These are phyloP conservation scores for Saccharomycopsis microspora DNA, from an alignment of 805 yeast genomes.

Conservation along the genomic window DNA sequence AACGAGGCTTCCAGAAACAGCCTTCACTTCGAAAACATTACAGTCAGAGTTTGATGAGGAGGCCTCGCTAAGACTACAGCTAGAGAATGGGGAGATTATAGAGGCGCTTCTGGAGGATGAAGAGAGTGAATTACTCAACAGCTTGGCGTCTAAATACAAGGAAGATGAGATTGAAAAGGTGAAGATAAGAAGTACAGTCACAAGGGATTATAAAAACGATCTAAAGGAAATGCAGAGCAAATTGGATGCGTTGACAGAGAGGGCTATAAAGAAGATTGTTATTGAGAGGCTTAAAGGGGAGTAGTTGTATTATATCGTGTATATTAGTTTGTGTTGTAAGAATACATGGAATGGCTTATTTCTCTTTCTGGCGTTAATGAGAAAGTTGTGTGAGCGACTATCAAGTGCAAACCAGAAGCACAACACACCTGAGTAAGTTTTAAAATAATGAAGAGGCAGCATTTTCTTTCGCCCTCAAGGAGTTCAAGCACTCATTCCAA, in stretches of 20 bases:
- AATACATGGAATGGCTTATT: no score
- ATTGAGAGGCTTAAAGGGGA: not conserved
- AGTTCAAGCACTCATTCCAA: no score
- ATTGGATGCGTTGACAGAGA: not conserved
- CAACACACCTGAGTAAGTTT: no score
- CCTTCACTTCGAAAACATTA: not conserved
- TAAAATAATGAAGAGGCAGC: no score
- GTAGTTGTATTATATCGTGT: no score
- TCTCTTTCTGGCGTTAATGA: no score
- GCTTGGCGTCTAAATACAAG: not conserved
- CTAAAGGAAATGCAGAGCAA: not conserved
- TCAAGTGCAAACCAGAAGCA: no score
- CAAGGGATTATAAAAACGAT: not conserved
- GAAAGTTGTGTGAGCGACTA: no score
- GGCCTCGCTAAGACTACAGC: no score
- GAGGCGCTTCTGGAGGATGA: not conserved
- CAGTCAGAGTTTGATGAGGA: not conserved
- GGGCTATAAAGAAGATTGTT: not conserved
- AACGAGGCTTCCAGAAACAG: slow-evolving; percentile 1
- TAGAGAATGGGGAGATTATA: not conserved
- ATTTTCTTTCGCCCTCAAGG: no score
- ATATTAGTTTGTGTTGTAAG: no score
- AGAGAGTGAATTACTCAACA: not conserved
- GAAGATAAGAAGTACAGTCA: not conserved
- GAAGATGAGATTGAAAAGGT: not conserved